Evolutionary conservation across 305 asterid species (phyloP).

Genomic region (Withania somnifera): DNA sequence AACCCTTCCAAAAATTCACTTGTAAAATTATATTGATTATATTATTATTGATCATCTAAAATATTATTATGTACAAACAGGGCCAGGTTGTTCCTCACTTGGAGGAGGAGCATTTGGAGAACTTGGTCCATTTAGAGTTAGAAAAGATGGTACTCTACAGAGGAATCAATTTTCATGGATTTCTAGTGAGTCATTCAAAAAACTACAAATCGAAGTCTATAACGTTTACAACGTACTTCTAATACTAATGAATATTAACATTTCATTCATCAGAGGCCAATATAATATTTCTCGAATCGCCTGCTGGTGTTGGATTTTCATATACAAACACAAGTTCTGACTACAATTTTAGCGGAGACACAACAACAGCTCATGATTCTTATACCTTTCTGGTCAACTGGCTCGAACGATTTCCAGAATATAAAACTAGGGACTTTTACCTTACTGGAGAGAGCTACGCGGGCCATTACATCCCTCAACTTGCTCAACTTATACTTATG

Average conservation of each 20-base stretch:
- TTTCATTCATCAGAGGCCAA: slow-evolving; percentile 41
- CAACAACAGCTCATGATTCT: slow-evolving; percentile 39
- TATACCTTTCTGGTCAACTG: slow-evolving; percentile 47
- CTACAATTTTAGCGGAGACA: slow-evolving; percentile 34
- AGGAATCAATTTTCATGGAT: slow-evolving; percentile 45
- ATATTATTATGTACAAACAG: slow-evolving; percentile 7
- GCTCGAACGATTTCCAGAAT: slow-evolving; percentile 55
- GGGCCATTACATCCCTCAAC: slow-evolving; percentile 59
- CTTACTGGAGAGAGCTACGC: slow-evolving; percentile 59
- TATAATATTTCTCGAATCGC: slow-evolving; percentile 57
- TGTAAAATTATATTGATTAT: neutral
- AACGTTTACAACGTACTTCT: neutral
- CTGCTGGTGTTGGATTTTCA: slow-evolving; percentile 67
- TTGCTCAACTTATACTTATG: slow-evolving; percentile 33
- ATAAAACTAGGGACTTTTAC: slow-evolving; percentile 45
- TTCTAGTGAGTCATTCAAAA: slow-evolving; percentile 15
- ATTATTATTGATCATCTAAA: neutral
- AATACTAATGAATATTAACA: neutral
- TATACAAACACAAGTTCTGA: slow-evolving; percentile 47
- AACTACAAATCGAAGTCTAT: neutral
- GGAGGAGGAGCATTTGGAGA: slow-evolving; percentile 44
- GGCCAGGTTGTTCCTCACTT: slow-evolving; percentile 47
- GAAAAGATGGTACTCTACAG: slow-evolving; percentile 27
- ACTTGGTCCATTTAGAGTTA: slow-evolving; percentile 44
- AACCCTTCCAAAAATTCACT: neutral